Conservation (phyloP, 768 basidiomycete species). For the Gautieria morchelliformis region DNA sequence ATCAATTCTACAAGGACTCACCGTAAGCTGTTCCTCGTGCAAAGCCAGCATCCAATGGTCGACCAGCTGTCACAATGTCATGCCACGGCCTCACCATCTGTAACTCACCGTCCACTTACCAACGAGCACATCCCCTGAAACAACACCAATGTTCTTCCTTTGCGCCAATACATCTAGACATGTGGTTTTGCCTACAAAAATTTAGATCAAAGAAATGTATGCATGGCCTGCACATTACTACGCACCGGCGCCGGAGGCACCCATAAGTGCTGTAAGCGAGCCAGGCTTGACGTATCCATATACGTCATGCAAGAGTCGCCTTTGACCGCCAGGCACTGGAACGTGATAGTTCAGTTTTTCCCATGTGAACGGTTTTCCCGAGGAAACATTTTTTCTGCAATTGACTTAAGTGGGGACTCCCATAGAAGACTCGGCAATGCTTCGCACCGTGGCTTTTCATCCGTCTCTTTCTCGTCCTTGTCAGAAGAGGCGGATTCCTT, state of each 20-base stretch:
- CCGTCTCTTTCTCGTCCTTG: not conserved
- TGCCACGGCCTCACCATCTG: not conserved
- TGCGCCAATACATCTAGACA: conserved; percentile 32
- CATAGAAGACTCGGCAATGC: not conserved
- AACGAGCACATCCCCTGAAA: conserved; percentile 37
- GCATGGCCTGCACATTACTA: conserved; percentile 3
- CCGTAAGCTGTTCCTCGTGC: conserved; percentile 13
- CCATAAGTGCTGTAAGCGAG: conserved; percentile 74
- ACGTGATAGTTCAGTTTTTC: conserved; percentile 28
- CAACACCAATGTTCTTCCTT: conserved; percentile 39
- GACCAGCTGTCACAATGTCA: not conserved
- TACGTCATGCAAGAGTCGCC: conserved; percentile 32
- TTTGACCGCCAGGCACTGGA: conserved; percentile 25
- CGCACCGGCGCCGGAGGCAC: conserved; percentile 66
- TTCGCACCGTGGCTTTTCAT: not conserved
- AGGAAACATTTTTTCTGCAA: conserved; percentile 23
- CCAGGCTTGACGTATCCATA: conserved; percentile 43
- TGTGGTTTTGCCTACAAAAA: conserved; percentile 18
- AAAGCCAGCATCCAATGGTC: conserved; percentile 12
- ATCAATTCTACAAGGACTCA: conserved; percentile 9
- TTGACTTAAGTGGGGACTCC: not conserved
- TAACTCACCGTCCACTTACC: conserved; percentile 25
- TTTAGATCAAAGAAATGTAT: conserved; percentile 12
- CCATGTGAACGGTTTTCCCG: conserved; percentile 34
- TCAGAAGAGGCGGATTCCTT: conserved; percentile 24